A percentile compares a stretch with the other conserved stretches of the same genome.
Evolutionary conservation across 2,329 filamentous ascomycete species (phyloP).

Genomic region (Talaromyces piceae): DNA sequence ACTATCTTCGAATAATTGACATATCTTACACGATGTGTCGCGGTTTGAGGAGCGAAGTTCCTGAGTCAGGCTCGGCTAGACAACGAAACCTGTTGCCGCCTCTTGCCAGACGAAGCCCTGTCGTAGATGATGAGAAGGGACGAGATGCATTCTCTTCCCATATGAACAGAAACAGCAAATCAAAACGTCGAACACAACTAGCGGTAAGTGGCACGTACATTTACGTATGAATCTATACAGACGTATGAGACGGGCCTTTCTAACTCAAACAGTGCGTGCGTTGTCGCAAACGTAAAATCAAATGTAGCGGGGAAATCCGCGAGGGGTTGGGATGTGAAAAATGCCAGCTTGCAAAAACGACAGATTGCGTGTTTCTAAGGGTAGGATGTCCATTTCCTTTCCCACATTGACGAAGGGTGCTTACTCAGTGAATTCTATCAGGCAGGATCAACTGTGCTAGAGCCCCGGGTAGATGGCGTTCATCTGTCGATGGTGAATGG

Average conservation of each 20-base stretch:
- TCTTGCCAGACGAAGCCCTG: background rate
- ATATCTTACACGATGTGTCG: background rate
- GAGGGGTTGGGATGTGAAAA: slow-evolving; percentile 73
- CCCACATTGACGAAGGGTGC: background rate
- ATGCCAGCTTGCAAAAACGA: slow-evolving; percentile 59
- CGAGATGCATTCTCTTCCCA: background rate
- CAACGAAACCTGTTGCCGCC: background rate
- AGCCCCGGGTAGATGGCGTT: background rate
- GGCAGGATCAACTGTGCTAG: background rate
- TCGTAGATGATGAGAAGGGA: background rate
- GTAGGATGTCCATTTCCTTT: background rate
- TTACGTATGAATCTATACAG: background rate
- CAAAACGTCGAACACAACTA: slow-evolving; percentile 17
- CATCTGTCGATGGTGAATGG: background rate
- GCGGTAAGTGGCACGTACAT: slow-evolving; percentile 9
- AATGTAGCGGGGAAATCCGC: slow-evolving; percentile 78
- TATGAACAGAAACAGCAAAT: background rate
- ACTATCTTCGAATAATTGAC: background rate
- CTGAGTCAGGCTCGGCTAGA: background rate
- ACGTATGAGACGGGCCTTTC: slow-evolving; percentile 3
- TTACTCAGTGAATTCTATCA: background rate
- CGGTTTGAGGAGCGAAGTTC: background rate
- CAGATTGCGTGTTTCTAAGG: slow-evolving; percentile 13
- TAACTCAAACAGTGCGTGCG: slow-evolving; percentile 62
- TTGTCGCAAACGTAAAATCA: slow-evolving; percentile 89